Conservation (phyloP, 768 basidiomycete species). For the Dendrothele bispora region DNA sequence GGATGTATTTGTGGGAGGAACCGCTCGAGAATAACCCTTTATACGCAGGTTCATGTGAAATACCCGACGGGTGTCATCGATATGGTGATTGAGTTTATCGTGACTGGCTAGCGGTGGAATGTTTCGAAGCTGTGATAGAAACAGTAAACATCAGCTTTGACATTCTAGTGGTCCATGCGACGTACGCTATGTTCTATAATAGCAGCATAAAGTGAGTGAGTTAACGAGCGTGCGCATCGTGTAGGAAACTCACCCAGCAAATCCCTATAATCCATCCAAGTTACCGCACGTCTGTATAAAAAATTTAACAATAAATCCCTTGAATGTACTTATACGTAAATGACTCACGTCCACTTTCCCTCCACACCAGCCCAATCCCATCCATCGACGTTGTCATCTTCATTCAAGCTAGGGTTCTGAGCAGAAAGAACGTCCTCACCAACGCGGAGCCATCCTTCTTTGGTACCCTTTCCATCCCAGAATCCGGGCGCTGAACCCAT, state of each 20-base stretch:
- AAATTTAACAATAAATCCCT: neutral
- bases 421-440: conserved; percentile 1
- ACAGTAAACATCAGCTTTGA: neutral
- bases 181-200: conserved; percentile 39
- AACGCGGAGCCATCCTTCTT: conserved; percentile 3
- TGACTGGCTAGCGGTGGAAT: neutral
- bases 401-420: conserved; percentile 12
- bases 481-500: conserved; percentile 43
- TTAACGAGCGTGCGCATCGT: neutral
- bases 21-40: conserved; percentile 29
- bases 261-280: conserved; percentile 60
- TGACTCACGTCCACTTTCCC: conserved; percentile 52
- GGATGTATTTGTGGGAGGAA: conserved; percentile 6
- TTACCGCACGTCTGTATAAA: conserved; percentile 51
- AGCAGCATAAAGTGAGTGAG: neutral
- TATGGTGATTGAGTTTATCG: conserved; percentile 15
- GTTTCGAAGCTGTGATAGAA: neutral
- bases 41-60: conserved; percentile 52
- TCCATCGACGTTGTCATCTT: conserved; percentile 30
- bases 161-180: neutral
- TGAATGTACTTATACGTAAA: neutral
- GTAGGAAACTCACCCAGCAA: conserved; percentile 40
- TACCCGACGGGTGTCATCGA: conserved; percentile 49
- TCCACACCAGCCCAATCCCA: conserved; percentile 63
- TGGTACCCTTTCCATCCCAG: conserved; percentile 29